Conservation (phyloP, 768 basidiomycete species). For the Coprinopsis sp. region DNA sequence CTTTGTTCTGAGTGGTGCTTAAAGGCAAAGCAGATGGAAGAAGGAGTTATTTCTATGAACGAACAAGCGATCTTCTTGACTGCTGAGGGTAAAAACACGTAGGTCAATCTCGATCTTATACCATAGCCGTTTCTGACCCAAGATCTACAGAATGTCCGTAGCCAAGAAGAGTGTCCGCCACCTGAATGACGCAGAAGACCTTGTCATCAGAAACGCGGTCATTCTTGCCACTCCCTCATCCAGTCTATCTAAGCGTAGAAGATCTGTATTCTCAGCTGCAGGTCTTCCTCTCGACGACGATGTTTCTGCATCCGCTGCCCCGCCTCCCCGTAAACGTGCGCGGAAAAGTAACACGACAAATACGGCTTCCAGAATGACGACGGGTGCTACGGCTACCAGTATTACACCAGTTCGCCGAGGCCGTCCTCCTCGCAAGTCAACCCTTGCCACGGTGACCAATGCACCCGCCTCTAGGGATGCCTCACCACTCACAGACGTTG, state of each 20-base stretch:
- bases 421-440: not conserved
- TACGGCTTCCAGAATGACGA: not conserved
- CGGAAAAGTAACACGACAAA: not conserved
- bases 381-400: not conserved
- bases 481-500: slow-evolving; percentile 9
- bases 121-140: not conserved
- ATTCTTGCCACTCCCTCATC: not conserved
- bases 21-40: not conserved
- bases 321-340: not conserved
- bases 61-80: slow-evolving; percentile 6
- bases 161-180: not conserved
- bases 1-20: not conserved
- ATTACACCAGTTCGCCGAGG: not conserved
- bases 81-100: slow-evolving; percentile 2
- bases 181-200: not conserved
- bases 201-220: not conserved
- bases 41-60: slow-evolving; percentile 5
- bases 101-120: not conserved
- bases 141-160: not conserved
- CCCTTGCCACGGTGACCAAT: not conserved
- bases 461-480: not conserved
- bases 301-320: slow-evolving; percentile 5
- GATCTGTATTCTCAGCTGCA: not conserved
- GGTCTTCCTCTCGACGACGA: not conserved
- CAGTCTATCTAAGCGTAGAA: not conserved